phyloP scores from a whole-genome alignment of 2,329 filamentous ascomycete genomes.

The Xylaria sp. region DNA sequence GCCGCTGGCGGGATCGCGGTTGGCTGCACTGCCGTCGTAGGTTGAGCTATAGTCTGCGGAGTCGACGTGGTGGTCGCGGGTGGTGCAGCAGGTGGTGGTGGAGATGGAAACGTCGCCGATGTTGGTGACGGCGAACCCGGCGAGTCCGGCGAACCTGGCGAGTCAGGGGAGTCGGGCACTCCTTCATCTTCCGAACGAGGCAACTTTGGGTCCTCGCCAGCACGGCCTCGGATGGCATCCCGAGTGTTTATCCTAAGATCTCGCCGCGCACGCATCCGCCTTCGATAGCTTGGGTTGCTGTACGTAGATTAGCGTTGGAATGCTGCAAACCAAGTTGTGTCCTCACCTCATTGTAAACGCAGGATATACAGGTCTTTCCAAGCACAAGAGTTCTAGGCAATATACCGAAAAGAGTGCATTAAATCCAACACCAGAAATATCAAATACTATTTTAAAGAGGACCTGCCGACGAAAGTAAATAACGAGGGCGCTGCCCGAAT shows the following conservation, averaged over 20 bases:
- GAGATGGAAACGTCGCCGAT: conserved; percentile 8
- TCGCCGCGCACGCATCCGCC: conserved; percentile 19
- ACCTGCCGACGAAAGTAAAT: neutral
- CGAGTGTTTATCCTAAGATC: conserved; percentile 16
- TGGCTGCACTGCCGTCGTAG: neutral
- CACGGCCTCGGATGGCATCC: conserved; percentile 5
- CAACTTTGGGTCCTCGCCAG: conserved; percentile 2
- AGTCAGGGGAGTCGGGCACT: conserved; percentile 15
- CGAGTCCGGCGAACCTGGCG: no score
- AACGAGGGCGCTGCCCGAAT: neutral
- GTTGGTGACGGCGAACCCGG: conserved; percentile 21
- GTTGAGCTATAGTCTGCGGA: conserved; percentile 1
- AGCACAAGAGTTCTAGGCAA: neutral
- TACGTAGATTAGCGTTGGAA: conserved; percentile 3
- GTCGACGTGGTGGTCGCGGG: neutral
- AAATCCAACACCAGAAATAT: neutral
- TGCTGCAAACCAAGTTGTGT: neutral
- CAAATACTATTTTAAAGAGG: neutral
- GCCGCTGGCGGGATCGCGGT: neutral
- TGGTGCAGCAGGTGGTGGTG: neutral
- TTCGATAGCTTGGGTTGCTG: conserved; percentile 15
- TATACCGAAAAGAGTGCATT: neutral
- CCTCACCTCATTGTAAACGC: conserved; percentile 19
- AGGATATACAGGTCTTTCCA: neutral
- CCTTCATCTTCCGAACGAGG: conserved; percentile 18